Evolutionary conservation across 371 early-diverging fungal genomes (phyloP), one percentile per base, ranked within the genome.

Genomic region (Mycotypha africana): DNA sequence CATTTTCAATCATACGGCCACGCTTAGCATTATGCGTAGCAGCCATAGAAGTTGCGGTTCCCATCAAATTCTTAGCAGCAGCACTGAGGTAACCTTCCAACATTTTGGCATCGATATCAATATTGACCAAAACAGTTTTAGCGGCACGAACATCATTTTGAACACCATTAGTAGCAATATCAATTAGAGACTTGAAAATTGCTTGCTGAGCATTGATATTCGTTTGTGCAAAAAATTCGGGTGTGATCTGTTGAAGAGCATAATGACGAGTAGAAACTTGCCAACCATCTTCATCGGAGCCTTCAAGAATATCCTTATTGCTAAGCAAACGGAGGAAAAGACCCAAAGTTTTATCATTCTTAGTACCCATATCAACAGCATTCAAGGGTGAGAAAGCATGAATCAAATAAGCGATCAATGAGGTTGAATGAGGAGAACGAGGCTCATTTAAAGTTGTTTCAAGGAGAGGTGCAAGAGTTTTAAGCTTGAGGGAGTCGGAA

Each of bases 401-500:
- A 10, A 81, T 58, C 25, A 91, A 74, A 32, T 70, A 60, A 19
- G 62, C 61, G 2, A 83, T 68, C 22, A 86, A 42, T 1, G 62
- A 56, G 16, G 58, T 56, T 32, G 64, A 58, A 15, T 79, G 51
- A 7, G 46, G 36, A 34, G 58, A 58, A 44, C 53, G 60, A 7
- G 56, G 34, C 19, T 42, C 41, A 15, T 65, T 66, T 28, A 62
- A 41, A 2, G 57, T 49, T 15, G 45, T 40, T 36, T 83, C 79
- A 38, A 91, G 56, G 26, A 91, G 63, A 31, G 86, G 84, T 26
- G 72, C 50, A 23, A 94, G 55, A 35, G 69, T 69, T 58, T 79
- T 76, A 32, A 91, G 61, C 42, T 86, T 85, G 16, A 62, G 59
- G 6, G 79, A 67, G 11, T 84, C 71, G n/a, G 76, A 61, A 15